Conservation (phyloP, 106 monocot genomes). For the Phalaenopsis aphrodite region DNA sequence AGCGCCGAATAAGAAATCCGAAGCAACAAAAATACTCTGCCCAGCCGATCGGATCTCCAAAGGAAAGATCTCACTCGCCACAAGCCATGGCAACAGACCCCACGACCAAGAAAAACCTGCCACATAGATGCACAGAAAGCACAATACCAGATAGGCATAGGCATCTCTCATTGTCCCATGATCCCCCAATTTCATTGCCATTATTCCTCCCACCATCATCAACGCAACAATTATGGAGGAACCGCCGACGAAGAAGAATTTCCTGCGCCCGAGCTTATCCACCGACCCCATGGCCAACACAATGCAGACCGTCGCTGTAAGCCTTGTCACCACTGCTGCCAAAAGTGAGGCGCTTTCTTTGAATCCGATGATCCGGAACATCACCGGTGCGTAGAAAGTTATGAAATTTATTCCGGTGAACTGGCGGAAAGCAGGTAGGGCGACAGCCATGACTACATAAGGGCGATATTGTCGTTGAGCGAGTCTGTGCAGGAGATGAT, state of each 20-base stretch:
- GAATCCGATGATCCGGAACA: conserved; percentile 12
- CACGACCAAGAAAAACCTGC: conserved; percentile 51
- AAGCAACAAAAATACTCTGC: conserved; percentile 34
- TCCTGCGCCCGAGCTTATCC: conserved; percentile 11
- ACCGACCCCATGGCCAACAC: conserved; percentile 26
- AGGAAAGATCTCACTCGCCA: conserved; percentile 51
- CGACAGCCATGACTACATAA: conserved; percentile 35
- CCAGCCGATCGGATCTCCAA: conserved; percentile 55
- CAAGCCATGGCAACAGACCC: conserved; percentile 53
- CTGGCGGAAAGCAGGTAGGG: conserved; percentile 30
- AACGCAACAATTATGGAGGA: neutral
- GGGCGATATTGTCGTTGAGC: conserved; percentile 23
- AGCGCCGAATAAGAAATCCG: conserved; percentile 30
- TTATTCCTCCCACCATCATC: neutral
- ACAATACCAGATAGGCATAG: conserved; percentile 11
- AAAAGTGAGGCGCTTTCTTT: conserved; percentile 7
- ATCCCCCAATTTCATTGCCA: neutral
- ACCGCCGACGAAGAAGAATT: neutral
- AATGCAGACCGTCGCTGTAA: neutral
- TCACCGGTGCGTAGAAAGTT: conserved; percentile 44
- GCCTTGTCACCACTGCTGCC: conserved; percentile 7
- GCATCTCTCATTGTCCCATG: neutral
- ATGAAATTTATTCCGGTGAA: conserved; percentile 61
- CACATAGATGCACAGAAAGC: conserved; percentile 29
- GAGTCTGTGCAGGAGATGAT: conserved; percentile 8